Percentiles rank a stretch among this genome's conserved stretches.
Conservation (phyloP, 2,329 filamentous ascomycete species). For the Xylariaceae sp. region DNA sequence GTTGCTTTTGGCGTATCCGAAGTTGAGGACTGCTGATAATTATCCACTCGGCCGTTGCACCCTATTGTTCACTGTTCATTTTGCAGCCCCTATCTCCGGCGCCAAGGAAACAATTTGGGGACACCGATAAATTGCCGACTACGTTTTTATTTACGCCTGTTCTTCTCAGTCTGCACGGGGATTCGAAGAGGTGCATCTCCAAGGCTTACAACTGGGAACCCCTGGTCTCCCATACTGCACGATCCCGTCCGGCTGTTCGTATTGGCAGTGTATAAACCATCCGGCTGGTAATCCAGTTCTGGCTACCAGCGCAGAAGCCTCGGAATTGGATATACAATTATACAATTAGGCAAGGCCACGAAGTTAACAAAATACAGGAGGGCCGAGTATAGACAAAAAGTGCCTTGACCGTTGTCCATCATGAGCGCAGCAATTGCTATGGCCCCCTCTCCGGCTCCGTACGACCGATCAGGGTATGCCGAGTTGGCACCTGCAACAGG, state of each 20-base stretch:
- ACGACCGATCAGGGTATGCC: constrained; percentile 57
- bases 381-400: constrained; percentile 16
- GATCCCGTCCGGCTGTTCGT: constrained; percentile 22
- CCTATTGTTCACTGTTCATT: not conserved
- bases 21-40: not conserved
- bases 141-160: not conserved
- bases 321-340: constrained; percentile 15
- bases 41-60: not conserved
- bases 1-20: constrained; percentile 5
- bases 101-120: not conserved
- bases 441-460: constrained; percentile 64
- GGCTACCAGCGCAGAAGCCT: constrained; percentile 21
- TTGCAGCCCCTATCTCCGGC: not conserved
- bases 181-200: constrained; percentile 1
- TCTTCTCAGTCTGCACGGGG: not conserved
- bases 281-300: constrained; percentile 30
- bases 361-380: constrained; percentile 1
- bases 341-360: constrained; percentile 4
- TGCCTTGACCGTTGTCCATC: constrained; percentile 32
- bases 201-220: constrained; percentile 10
- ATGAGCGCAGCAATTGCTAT: constrained; percentile 67
- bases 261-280: constrained; percentile 25
- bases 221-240: constrained; percentile 24
- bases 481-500: constrained; percentile 45
- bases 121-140: constrained; percentile 4